A percentile compares a stretch with the other conserved stretches of the same genome.
These are phyloP conservation scores for Adansonia digitata DNA, from an alignment of 345 rosid genomes.

Conservation along the genomic window DNA sequence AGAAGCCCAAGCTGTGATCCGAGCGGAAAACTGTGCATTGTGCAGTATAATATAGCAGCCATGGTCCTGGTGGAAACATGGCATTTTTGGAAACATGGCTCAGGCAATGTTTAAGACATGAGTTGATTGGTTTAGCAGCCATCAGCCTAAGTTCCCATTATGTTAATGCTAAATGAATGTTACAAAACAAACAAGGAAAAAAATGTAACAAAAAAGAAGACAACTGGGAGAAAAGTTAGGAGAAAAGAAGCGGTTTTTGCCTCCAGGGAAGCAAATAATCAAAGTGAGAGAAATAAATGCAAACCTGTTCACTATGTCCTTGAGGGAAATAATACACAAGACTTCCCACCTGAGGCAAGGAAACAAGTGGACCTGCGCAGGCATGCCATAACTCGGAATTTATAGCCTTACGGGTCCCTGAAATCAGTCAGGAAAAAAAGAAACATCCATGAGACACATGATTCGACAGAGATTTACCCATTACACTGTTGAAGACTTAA, in stretches of 20 bases:
- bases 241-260: no score
- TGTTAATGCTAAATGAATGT: not conserved
- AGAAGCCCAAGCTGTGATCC: not conserved
- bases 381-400: constrained; percentile 98
- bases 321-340: constrained; percentile 96
- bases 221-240: not conserved
- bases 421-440: constrained; percentile 18
- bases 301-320: constrained; percentile 99
- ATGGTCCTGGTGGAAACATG: no score
- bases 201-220: not conserved
- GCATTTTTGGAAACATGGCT: no score
- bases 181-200: not conserved
- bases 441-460: constrained; percentile 11
- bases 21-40: no score
- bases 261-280: not conserved
- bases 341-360: constrained; percentile 91
- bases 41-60: not conserved
- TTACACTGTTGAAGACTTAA: not conserved
- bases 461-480: not conserved
- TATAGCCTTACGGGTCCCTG: constrained; percentile 68
- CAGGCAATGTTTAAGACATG: no score
- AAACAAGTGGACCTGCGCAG: constrained; percentile 98
- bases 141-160: not conserved
- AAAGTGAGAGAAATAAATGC: constrained; percentile 20
- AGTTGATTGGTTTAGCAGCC: not conserved